Percentiles rank a stretch among this genome's conserved stretches.
Conservation (phyloP, 345 rosid genomes). For the Populus nigra region DNA sequence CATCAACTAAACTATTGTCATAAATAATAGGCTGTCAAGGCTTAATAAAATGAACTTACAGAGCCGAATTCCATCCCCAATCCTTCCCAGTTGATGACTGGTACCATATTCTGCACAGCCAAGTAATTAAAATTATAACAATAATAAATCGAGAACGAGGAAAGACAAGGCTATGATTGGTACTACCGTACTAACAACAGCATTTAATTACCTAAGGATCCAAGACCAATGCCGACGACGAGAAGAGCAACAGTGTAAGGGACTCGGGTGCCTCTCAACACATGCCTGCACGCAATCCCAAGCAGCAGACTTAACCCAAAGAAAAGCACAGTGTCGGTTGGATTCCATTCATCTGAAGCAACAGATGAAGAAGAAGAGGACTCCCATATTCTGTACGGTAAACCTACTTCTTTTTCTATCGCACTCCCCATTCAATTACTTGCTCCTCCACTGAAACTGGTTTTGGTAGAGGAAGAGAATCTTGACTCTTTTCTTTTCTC, state of each 20-base stretch:
- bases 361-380: background rate
- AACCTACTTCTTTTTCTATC: background rate
- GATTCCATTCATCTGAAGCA: slow-evolving; percentile 22
- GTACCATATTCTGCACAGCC: slow-evolving; percentile 74
- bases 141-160: background rate
- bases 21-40: background rate
- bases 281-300: slow-evolving; percentile 74
- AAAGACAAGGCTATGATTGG: background rate
- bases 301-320: slow-evolving; percentile 68
- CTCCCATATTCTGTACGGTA: background rate
- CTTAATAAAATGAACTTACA: slow-evolving; percentile 59
- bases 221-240: slow-evolving; percentile 74
- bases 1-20: background rate
- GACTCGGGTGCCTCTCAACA: slow-evolving; percentile 82
- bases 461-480: background rate
- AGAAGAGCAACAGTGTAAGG: slow-evolving; percentile 97
- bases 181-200: no score
- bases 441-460: background rate
- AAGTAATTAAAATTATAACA: background rate
- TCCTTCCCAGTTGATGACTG: slow-evolving; percentile 62
- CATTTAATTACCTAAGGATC: slow-evolving; percentile 61
- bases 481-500: no score
- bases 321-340: slow-evolving; percentile 79
- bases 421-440: background rate
- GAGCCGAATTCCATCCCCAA: slow-evolving; percentile 83